Percentiles rank a stretch among this genome's conserved stretches.
These are phyloP conservation scores for Canariomyces notabilis DNA, from an alignment of 2,329 filamentous ascomycete genomes.

Conservation along the genomic window DNA sequence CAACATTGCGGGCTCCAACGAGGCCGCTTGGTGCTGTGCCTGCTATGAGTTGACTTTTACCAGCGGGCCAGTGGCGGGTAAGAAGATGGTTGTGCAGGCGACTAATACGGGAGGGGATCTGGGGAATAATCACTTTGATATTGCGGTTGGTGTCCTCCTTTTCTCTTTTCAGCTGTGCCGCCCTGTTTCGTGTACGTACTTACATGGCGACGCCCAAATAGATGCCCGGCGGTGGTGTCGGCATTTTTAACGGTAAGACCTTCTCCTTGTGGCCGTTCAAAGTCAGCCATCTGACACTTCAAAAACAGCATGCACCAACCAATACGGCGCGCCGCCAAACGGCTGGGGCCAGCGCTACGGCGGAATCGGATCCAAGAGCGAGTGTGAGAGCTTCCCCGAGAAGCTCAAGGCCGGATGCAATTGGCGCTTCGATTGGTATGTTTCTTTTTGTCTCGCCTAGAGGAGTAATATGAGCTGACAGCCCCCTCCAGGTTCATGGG, in stretches of 20 bases:
- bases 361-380: slow-evolving; percentile 45
- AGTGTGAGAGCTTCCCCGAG: slow-evolving; percentile 49
- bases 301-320: slow-evolving; percentile 35
- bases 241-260: slow-evolving; percentile 42
- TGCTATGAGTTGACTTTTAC: slow-evolving; percentile 60
- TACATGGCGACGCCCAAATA: slow-evolving; percentile 12
- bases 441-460: not conserved
- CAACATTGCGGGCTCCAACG: slow-evolving; percentile 38
- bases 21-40: slow-evolving; percentile 30
- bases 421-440: slow-evolving; percentile 58
- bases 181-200: not conserved
- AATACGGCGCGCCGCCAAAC: slow-evolving; percentile 41
- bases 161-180: not conserved
- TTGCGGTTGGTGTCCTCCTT: slow-evolving; percentile 33
- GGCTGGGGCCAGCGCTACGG: slow-evolving; percentile 57
- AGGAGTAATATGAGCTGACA: too few relatives aligned
- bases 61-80: slow-evolving; percentile 46
- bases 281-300: not conserved
- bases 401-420: slow-evolving; percentile 53
- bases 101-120: slow-evolving; percentile 55
- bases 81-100: slow-evolving; percentile 57
- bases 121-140: slow-evolving; percentile 50
- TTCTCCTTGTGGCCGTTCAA: slow-evolving; percentile 20
- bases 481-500: slow-evolving; percentile 43
- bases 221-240: slow-evolving; percentile 50